Base-by-base conservation (phyloP, 305 asterid genomes). In the Salvia sclarea region DNA sequence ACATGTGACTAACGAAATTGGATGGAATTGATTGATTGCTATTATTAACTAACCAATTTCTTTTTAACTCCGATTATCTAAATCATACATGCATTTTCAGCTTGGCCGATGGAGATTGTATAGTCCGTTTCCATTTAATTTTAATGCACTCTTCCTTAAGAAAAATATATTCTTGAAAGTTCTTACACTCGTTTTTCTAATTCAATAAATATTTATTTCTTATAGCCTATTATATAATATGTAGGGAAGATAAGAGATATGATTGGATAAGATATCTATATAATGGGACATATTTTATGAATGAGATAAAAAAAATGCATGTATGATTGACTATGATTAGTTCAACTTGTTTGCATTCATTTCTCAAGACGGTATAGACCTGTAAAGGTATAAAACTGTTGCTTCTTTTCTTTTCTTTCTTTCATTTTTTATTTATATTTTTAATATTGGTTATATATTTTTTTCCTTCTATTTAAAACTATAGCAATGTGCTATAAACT, bases 1-100 rank as follows among this genome's bases (percentile, higher is more conserved):
- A 73, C 78, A 70, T 69, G 72, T 61, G 57, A 64, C 53, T 55
- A 28, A 44, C 37, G 70, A 22, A 59, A 68, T 43, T 45, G 18
- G 62, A 14, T 63, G 63, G 35, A 62, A 75, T 22, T 60, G 17
- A 25, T 59, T 35, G 30, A 54, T 28, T 58, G 43, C 35, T 8
- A 43, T 24, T 28, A 60, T 37, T 52, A 52, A 22, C 16, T 35
- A 24, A 21, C 57, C 10, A 24, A 10, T 37, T 12, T 28, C 58
- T 12, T 37, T 12, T 12, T 31, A 7, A 35, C 2, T 6, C 10
- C 1, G 11, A 35, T 2, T 35, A 8, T 0, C 0, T 35, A 11
- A 1, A 35, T 2, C 8, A 35, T n/a, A n/a, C n/a, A 35, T 9
- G 10, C 0, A 1, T 35, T 35, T 35, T 35, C 5, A 35, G 40